Base-by-base conservation (phyloP, 768 basidiomycete species). In the Exsudoporus frostii region DNA sequence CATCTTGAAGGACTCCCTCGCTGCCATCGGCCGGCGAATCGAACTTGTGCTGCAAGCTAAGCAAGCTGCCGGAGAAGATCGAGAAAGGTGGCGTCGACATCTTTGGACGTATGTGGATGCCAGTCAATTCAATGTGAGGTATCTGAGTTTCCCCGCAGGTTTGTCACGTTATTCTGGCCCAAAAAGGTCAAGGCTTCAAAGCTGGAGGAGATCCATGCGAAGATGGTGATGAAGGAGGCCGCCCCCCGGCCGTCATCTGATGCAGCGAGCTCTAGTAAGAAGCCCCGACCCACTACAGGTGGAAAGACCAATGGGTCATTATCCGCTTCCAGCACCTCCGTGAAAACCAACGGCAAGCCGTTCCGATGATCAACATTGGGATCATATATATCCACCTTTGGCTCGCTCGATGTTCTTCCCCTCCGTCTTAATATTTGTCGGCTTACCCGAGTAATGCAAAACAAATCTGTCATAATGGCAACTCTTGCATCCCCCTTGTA, bases 151-250 rank as follows among this genome's bases (percentile, higher is more conserved):
- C 19, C 47, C 24, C 15, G 11, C 63, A 94, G 92, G 33, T 98
- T 98, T 59, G 93, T 97, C 42, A 94, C 92, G 3, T 78, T 93
- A 50, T 98, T 98, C 73, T 98, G 95, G 95, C 95, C 95, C 6
- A 91, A 96, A 77, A 92, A 95, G 72, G 94, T 98, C 59, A 93
- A 89, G 68, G 92, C 93, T 13, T 84, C 82, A 15, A 97, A 97
- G 71, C 75, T 98, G 36, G 90, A 95, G 70, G 92, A 93, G 66
- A 96, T 98, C 40, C 93, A 97, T 64, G 88, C 90, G 15, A 97
- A 97, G 74, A 92, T 97, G 88, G 90, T 92, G 56, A 87, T 88
- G 80, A 91, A 91, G 70, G 90, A 90, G 65, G 80, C 82, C 42
- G 80, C 81, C 32, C 83, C 84, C n/a, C 73, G 82, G 54, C 71